A percentile compares a stretch with the other conserved stretches of the same genome.
Evolutionary conservation across 495 filamentous ascomycete genomes (phyloP).

Genomic region (Cercophora sp.): DNA sequence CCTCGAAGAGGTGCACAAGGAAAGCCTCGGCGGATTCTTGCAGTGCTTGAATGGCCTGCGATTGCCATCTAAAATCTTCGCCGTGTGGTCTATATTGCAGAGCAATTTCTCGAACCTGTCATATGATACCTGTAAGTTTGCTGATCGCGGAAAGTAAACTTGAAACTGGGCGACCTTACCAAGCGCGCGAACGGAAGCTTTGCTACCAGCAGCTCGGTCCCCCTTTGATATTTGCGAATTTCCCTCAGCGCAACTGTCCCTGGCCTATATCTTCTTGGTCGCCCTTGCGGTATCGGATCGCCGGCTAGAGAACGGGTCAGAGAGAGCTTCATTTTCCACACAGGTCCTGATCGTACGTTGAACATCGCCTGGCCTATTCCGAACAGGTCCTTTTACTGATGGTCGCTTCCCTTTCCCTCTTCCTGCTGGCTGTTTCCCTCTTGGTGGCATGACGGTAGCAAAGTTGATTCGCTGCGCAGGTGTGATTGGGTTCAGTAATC

Average conservation of each 20-base stretch:
- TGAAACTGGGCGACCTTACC: slow-evolving; percentile 43
- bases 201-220: slow-evolving; percentile 71
- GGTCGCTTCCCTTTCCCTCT: too few species aligned
- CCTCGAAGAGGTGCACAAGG: slow-evolving; percentile 90
- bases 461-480: too few species aligned
- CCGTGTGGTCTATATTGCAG: slow-evolving; percentile 46
- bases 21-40: slow-evolving; percentile 93
- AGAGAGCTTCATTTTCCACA: background rate
- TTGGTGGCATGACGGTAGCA: too few species aligned
- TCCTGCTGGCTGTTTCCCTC: too few species aligned
- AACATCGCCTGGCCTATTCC: slow-evolving; percentile 19
- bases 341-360: slow-evolving; percentile 23
- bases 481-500: too few species aligned
- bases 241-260: slow-evolving; percentile 82
- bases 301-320: slow-evolving; percentile 49
- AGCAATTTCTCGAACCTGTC: slow-evolving; percentile 79
- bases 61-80: slow-evolving; percentile 80
- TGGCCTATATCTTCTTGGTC: slow-evolving; percentile 70
- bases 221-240: slow-evolving; percentile 79
- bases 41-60: slow-evolving; percentile 80
- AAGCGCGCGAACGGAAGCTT: slow-evolving; percentile 86
- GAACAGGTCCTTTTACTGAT: too few species aligned
- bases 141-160: background rate
- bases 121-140: background rate
- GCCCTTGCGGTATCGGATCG: slow-evolving; percentile 61